Evolutionary conservation across 2,329 filamentous ascomycete species (phyloP).

Genomic region (Elsinoe batatas): DNA sequence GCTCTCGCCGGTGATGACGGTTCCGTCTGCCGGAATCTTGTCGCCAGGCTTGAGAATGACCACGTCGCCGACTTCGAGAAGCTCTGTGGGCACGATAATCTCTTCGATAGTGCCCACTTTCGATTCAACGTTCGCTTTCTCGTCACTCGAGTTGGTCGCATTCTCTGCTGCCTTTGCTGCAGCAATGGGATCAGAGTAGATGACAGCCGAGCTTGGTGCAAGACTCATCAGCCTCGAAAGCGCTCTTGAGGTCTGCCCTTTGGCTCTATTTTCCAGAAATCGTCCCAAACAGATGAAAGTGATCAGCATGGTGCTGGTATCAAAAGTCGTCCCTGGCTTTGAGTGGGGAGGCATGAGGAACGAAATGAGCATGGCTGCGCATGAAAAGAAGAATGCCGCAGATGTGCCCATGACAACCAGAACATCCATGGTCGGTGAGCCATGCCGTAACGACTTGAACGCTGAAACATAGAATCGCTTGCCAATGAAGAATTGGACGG

Average conservation of each 20-base stretch:
- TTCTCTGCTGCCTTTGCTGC: slow-evolving; percentile 77
- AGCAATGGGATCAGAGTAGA: slow-evolving; percentile 89
- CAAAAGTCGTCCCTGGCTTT: slow-evolving; percentile 81
- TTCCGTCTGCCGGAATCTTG: slow-evolving; percentile 90
- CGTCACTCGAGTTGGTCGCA: slow-evolving; percentile 34
- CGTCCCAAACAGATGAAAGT: slow-evolving; percentile 88
- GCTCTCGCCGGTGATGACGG: slow-evolving; percentile 77
- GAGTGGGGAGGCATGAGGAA: slow-evolving; percentile 64
- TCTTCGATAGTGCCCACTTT: slow-evolving; percentile 63
- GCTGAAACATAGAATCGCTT: slow-evolving; percentile 88
- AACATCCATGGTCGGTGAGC: slow-evolving; percentile 94
- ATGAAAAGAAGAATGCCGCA: slow-evolving; percentile 90
- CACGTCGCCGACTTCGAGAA: slow-evolving; percentile 87
- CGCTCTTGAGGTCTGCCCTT: slow-evolving; percentile 91
- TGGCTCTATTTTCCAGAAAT: slow-evolving; percentile 87
- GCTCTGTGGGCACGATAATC: slow-evolving; percentile 79
- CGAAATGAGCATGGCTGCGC: slow-evolving; percentile 77
- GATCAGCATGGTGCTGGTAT: slow-evolving; percentile 97
- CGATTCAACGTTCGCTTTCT: slow-evolving; percentile 27
- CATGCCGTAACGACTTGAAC: slow-evolving; percentile 86
- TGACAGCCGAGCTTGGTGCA: slow-evolving; percentile 91
- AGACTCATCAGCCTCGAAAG: slow-evolving; percentile 91
- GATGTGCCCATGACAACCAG: slow-evolving; percentile 89
- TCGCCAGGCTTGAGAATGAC: slow-evolving; percentile 89
- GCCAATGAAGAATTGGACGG: slow-evolving; percentile 93